A percentile compares a stretch with the other conserved stretches of the same genome.
phyloP scores from a whole-genome alignment of 1,139 yeast genomes.

The Saccharomyces hybrid region DNA sequence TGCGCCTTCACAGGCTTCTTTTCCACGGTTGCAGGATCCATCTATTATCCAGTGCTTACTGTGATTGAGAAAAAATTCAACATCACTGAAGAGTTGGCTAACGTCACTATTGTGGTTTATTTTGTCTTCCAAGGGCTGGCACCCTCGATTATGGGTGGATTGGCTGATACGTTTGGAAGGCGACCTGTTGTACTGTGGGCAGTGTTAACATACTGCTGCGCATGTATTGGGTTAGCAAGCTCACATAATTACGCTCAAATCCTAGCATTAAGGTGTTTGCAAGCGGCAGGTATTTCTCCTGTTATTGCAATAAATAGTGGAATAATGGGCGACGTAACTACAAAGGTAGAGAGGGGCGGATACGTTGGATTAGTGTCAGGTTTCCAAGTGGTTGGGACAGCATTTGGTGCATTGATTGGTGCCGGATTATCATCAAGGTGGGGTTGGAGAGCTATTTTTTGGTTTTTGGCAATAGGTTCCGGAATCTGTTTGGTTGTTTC shows the following conservation, averaged over 20 bases:
- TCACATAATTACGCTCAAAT: slow-evolving; percentile 40
- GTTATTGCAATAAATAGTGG: slow-evolving; percentile 61
- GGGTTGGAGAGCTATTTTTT: slow-evolving; percentile 71
- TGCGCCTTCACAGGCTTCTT: slow-evolving; percentile 46
- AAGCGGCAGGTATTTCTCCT: slow-evolving; percentile 65
- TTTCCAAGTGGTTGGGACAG: slow-evolving; percentile 60
- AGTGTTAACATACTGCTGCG: slow-evolving; percentile 44
- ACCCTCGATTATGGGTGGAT: slow-evolving; percentile 55
- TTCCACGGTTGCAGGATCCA: slow-evolving; percentile 62
- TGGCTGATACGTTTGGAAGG: slow-evolving; percentile 66
- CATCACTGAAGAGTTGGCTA: slow-evolving; percentile 48
- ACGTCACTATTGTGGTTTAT: slow-evolving; percentile 64
- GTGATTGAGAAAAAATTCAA: slow-evolving; percentile 44
- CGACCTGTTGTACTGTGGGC: slow-evolving; percentile 55
- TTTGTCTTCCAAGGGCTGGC: slow-evolving; percentile 61
- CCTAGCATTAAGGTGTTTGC: slow-evolving; percentile 52
- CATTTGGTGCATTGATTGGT: slow-evolving; percentile 70
- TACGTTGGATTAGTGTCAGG: slow-evolving; percentile 57
- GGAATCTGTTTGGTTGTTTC: slow-evolving; percentile 37
- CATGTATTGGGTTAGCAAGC: slow-evolving; percentile 54
- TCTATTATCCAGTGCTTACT: slow-evolving; percentile 66
- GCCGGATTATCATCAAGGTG: slow-evolving; percentile 52
- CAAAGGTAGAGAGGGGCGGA: slow-evolving; percentile 57
- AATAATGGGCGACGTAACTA: slow-evolving; percentile 59
- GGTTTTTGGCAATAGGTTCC: slow-evolving; percentile 60